Evolutionary conservation across 805 yeast genomes (phyloP).

Genomic region (Candida xiaguanensis): DNA sequence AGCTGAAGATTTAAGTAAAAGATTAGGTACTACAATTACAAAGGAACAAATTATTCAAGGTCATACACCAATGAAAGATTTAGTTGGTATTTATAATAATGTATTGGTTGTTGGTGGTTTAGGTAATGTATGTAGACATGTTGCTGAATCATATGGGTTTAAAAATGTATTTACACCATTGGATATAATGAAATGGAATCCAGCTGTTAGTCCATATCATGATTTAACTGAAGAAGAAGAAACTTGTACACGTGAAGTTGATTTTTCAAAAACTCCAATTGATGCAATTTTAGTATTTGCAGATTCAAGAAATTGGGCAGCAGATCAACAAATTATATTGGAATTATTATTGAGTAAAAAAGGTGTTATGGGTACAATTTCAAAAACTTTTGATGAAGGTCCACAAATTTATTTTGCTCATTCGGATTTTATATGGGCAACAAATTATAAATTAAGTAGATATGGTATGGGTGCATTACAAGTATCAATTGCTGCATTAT

Average conservation of each 20-base stretch:
- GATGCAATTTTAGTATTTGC: conserved; percentile 89
- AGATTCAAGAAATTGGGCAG: conserved; percentile 90
- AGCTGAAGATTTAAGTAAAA: conserved; percentile 62
- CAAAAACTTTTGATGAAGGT: conserved; percentile 68
- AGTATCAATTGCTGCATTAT: conserved; percentile 81
- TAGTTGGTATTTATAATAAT: conserved; percentile 62
- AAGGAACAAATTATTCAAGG: conserved; percentile 87
- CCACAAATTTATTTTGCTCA: conserved; percentile 86
- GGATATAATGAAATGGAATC: conserved; percentile 83
- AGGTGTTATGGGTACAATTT: conserved; percentile 83
- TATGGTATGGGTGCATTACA: conserved; percentile 96
- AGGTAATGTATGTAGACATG: conserved; percentile 77
- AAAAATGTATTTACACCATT: conserved; percentile 76
- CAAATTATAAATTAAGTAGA: conserved; percentile 75
- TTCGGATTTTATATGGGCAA: conserved; percentile 91
- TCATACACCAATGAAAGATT: conserved; percentile 89
- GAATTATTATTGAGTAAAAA: conserved; percentile 72
- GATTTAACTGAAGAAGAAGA: conserved; percentile 70
- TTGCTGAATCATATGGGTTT: conserved; percentile 82
- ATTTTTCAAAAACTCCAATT: conserved; percentile 63
- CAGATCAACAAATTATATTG: conserved; percentile 84
- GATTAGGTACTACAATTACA: conserved; percentile 58
- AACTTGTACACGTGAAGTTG: conserved; percentile 49
- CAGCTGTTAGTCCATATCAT: conserved; percentile 82
- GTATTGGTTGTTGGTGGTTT: conserved; percentile 89